Base-by-base conservation (phyloP, 1,139 yeast genomes). In the Yamadazyma triangularis region DNA sequence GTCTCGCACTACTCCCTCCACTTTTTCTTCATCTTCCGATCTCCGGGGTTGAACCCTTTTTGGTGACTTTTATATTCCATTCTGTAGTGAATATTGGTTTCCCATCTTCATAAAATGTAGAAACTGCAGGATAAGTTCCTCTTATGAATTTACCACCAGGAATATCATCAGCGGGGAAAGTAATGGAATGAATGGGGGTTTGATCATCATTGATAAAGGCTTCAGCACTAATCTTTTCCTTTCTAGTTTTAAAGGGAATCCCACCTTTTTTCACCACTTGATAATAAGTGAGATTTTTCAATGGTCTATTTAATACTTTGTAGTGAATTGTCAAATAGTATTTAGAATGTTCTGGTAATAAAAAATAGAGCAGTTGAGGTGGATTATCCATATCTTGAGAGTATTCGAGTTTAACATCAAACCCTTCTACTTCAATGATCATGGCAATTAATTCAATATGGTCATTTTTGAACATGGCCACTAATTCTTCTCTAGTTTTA, bases 121-220 rank as follows among this genome's bases (percentile, higher is more conserved):
- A 51, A 4, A 34, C 36, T 9, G 65, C 62, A 6, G 53, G 51
- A 36, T 56, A 60, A n/a, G 45, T 44, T 1, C 67, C 68, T 35
- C 69, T 49, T 24, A 58, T 39, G 24, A 64, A 46, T 19, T 48
- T 36, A 2, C 70, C 70, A 8, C 59, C 57, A 0, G 70, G 70
- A 4, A 64, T 41, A 9, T 51, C 47, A 23, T 60, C 68, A 3
- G 57, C 53, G 0, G 53, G 53, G 29, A 64, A 56, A 5, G 51
- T 45, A 4, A 52, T 45, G 23, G 42, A 45, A 22, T 50, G 47
- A 12, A 32, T 30, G 8, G 41, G 44, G 8, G 40, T 48, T 4
- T 31, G 38, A 14, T 39, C 47, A 25, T 38, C 41, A 30, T 50
- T 56, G 13, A 45, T 48, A 1, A 35, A 28, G 8, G 51, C 56